A percentile compares a stretch with the other conserved stretches of the same genome.
These are phyloP conservation scores for Schizophyllum amplum DNA, from an alignment of 1,284 basidiomycete species.

Conservation along the genomic window DNA sequence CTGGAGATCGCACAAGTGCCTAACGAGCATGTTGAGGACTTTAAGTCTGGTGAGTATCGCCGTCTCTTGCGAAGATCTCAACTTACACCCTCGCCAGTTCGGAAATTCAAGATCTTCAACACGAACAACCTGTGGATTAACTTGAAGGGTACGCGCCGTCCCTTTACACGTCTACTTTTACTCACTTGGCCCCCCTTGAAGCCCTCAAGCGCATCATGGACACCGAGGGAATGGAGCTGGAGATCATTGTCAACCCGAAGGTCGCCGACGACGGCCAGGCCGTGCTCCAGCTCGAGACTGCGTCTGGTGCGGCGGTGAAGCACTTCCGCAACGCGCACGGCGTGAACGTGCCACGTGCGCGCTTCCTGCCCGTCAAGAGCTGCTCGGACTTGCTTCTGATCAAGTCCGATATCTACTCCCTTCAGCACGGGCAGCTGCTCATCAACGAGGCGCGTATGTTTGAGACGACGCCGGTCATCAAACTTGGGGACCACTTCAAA, in stretches of 20 bases:
- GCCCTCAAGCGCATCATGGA: conserved; percentile 83
- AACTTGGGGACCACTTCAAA: conserved; percentile 91
- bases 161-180: neutral
- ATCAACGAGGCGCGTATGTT: conserved; percentile 90
- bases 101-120: conserved; percentile 81
- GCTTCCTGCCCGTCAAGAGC: conserved; percentile 95
- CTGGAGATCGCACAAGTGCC: conserved; percentile 91
- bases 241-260: conserved; percentile 80
- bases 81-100: conserved; percentile 33
- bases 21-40: conserved; percentile 83
- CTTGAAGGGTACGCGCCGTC: conserved; percentile 40
- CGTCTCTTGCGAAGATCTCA: neutral
- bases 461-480: conserved; percentile 93
- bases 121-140: conserved; percentile 92
- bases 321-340: conserved; percentile 93
- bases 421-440: conserved; percentile 90
- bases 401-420: conserved; percentile 94
- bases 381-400: conserved; percentile 90
- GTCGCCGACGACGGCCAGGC: conserved; percentile 63
- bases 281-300: conserved; percentile 87
- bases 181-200: conserved; percentile 5
- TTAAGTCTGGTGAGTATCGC: conserved; percentile 53
- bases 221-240: conserved; percentile 68
- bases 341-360: conserved; percentile 94
- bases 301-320: conserved; percentile 97